A percentile compares a stretch with the other conserved stretches of the same genome.
phyloP scores from a whole-genome alignment of 805 yeast species.

The Pichia cabralensis region DNA sequence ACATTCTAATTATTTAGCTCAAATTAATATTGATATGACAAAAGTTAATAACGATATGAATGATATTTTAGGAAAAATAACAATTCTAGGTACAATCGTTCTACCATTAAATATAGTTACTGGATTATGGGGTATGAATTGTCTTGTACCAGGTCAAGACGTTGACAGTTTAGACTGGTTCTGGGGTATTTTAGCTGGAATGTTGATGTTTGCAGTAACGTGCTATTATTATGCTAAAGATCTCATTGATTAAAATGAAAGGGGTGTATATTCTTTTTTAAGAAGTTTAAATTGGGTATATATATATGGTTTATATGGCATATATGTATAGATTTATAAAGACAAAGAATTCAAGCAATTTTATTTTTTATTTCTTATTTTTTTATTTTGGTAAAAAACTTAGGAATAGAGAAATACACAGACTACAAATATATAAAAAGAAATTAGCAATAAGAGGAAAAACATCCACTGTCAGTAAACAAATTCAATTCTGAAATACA shows the following conservation, averaged over 20 bases:
- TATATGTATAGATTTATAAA: too few species aligned
- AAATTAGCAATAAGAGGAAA: too few species aligned
- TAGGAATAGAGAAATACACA: too few species aligned
- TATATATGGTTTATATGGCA: too few species aligned
- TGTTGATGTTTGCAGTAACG: constrained; percentile 37
- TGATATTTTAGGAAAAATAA: constrained; percentile 88
- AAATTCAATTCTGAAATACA: too few species aligned
- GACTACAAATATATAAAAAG: too few species aligned
- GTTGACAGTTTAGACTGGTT: constrained; percentile 58
- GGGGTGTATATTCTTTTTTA: too few species aligned
- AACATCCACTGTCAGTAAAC: too few species aligned
- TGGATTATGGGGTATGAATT: constrained; percentile 99
- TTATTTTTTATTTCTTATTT: too few species aligned
- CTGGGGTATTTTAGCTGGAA: constrained; percentile 36
- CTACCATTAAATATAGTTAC: constrained; percentile 92
- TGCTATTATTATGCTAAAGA: constrained; percentile 41
- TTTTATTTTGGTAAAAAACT: too few species aligned
- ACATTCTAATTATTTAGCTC: constrained; percentile 95
- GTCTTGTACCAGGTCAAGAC: constrained; percentile 88
- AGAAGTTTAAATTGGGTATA: too few species aligned
- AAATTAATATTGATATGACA: constrained; percentile 95
- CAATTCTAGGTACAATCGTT: constrained; percentile 90
- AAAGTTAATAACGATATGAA: constrained; percentile 94
- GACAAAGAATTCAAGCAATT: too few species aligned
- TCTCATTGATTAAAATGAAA: constrained; percentile 24